Conservation (phyloP, 331 rosid genomes). For the Acacia concinna region DNA sequence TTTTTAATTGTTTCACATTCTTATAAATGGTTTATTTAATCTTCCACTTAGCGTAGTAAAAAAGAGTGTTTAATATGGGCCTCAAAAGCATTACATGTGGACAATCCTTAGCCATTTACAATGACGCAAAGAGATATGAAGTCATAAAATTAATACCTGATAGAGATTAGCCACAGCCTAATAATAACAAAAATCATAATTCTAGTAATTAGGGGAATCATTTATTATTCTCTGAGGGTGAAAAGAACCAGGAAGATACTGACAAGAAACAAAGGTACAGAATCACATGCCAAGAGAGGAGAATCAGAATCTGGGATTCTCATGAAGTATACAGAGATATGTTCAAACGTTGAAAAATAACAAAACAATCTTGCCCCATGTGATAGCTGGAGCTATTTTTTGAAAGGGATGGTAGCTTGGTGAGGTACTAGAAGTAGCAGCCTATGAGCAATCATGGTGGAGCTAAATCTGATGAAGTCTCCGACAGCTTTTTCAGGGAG, state of each 20-base stretch:
- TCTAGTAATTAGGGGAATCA: too few relatives aligned
- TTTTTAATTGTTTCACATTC: background rate
- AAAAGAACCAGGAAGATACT: background rate
- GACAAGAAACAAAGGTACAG: background rate
- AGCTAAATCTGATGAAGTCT: background rate
- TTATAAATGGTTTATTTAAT: background rate
- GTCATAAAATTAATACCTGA: constrained; percentile 22
- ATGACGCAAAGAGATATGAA: constrained; percentile 28
- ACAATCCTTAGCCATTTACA: background rate
- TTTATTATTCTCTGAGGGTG: background rate
- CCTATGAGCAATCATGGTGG: background rate
- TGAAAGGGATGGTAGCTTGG: background rate
- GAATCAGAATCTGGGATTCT: background rate
- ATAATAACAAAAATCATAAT: background rate
- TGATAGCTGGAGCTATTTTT: background rate
- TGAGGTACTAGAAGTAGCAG: background rate
- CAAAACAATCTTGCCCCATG: background rate
- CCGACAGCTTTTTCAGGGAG: background rate
- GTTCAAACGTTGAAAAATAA: background rate
- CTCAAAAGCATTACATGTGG: background rate
- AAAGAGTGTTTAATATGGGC: background rate
- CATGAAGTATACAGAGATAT: background rate
- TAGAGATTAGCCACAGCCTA: background rate
- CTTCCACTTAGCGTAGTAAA: background rate
- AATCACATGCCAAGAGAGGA: background rate